Conservation (phyloP, 164 flowering plant genomes). For the Magnolia kwangsiensis region DNA sequence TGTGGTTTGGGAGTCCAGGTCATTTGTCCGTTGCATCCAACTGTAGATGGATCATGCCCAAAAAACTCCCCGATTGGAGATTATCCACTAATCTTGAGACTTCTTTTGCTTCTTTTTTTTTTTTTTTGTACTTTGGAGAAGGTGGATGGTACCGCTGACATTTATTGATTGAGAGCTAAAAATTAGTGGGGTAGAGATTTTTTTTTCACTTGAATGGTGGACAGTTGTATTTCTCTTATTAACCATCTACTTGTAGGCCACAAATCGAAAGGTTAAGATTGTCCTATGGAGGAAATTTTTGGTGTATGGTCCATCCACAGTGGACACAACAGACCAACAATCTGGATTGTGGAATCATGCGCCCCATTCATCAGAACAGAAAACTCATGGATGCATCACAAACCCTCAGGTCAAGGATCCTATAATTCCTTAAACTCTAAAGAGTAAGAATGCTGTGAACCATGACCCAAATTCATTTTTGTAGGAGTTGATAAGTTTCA, state of each 20-base stretch:
- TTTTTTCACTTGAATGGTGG: no score
- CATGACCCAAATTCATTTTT: not conserved
- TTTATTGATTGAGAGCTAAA: no score
- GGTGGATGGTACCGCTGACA: no score
- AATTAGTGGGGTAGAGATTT: no score
- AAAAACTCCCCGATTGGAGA: no score
- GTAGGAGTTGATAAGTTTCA: not conserved
- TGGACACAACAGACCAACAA: not conserved
- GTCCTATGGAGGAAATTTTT: not conserved
- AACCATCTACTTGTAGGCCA: not conserved
- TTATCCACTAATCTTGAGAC: no score
- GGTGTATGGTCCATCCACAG: not conserved
- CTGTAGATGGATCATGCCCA: no score
- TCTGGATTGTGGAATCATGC: not conserved
- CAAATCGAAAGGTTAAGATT: not conserved
- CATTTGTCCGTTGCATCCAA: no score
- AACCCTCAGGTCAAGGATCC: not conserved
- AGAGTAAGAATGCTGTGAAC: not conserved
- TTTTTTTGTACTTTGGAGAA: no score
- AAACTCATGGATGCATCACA: not conserved
- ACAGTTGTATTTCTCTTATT: no score
- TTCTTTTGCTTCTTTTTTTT: no score
- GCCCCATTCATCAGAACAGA: not conserved
- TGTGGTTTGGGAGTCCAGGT: no score
- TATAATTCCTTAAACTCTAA: not conserved